Base-by-base conservation (phyloP, 805 yeast species). In the Saturnispora dispora region DNA sequence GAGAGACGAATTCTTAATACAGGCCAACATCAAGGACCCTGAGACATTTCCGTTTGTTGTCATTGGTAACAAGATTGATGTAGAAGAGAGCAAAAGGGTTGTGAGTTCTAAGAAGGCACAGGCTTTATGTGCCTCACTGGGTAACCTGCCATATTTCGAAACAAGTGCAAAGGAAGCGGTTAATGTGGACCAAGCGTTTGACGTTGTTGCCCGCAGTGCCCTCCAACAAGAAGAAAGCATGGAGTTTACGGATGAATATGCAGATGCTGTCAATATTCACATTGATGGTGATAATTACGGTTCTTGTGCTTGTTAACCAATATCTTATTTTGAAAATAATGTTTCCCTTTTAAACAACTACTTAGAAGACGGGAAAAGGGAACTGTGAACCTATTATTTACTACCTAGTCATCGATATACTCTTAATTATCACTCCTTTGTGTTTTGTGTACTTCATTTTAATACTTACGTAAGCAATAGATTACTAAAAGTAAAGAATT, bases 101-200 rank as follows among this genome's bases (percentile, higher is more conserved):
- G 85, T 83, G 17, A 72, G 77, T 23, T 72, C 72, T 44, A 78
- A 78, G 64, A 78, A 78, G 58, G 75, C 79, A 49, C 70, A 72
- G 54, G 69, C 72, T 46, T 53, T 69, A 45, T 66, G 70, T 55
- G 60, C 63, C 23, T 76, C 72, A 56, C 77, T 65, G 71, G 81
- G 63, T 59, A 88, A 89, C 56, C 74, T 89, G 55, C 98, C 99
- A 3, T 82, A 90, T 54, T 91, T 93, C 63, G 96, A 91, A 68
- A 91, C 99, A n/a, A 83, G 93, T 74, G 99, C 99, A 18, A 93
- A 91, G 71, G 96, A 89, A 66, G 89, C 93, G 15, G 87, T 90
- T 47, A 95, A 95, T 60, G 96, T 91, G 35, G 96, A 90, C 63
- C 82, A 85, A 61, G 98, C 98, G 3, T 91, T 91, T 63, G 97